These are phyloP conservation scores for Dacryopinax primogenitus DNA, from an alignment of 768 basidiomycete genomes.

Conservation along the genomic window DNA sequence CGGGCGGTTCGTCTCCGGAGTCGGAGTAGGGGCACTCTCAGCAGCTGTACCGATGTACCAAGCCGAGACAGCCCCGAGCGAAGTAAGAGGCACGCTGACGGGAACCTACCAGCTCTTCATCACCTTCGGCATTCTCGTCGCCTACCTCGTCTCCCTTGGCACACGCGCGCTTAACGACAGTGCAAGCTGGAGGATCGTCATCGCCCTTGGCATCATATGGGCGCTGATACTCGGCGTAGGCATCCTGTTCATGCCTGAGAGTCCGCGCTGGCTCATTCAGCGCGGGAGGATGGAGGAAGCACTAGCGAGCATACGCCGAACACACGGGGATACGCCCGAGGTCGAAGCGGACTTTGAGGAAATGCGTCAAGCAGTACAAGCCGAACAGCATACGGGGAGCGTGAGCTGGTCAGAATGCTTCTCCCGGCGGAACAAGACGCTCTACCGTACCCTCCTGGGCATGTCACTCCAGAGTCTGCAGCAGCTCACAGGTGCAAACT, in stretches of 20 bases:
- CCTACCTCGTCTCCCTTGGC: constrained; percentile 60
- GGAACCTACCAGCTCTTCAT: constrained; percentile 50
- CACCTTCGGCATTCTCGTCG: constrained; percentile 55
- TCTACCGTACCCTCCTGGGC: constrained; percentile 45
- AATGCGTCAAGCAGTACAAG: constrained; percentile 40
- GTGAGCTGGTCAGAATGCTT: constrained; percentile 63
- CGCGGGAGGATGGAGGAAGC: constrained; percentile 40
- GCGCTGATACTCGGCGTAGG: constrained; percentile 47
- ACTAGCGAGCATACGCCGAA: constrained; percentile 34
- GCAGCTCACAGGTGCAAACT: constrained; percentile 59
- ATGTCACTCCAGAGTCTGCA: constrained; percentile 58
- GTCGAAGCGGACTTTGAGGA: constrained; percentile 29
- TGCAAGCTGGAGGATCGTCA: constrained; percentile 48
- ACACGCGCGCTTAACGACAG: constrained; percentile 36
- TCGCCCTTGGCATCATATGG: constrained; percentile 52
- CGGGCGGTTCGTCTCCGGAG: constrained; percentile 51
- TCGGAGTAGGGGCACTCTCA: constrained; percentile 55
- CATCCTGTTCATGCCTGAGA: constrained; percentile 59
- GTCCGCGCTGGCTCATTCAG: constrained; percentile 48
- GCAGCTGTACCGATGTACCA: constrained; percentile 62
- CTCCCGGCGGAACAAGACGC: constrained; percentile 39
- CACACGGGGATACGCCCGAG: constrained; percentile 35
- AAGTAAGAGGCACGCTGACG: constrained; percentile 57
- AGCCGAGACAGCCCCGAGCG: constrained; percentile 58
- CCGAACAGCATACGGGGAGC: constrained; percentile 32